Conservation (phyloP, 352 stramenopile species). For the Phytophthora sojae region DNA sequence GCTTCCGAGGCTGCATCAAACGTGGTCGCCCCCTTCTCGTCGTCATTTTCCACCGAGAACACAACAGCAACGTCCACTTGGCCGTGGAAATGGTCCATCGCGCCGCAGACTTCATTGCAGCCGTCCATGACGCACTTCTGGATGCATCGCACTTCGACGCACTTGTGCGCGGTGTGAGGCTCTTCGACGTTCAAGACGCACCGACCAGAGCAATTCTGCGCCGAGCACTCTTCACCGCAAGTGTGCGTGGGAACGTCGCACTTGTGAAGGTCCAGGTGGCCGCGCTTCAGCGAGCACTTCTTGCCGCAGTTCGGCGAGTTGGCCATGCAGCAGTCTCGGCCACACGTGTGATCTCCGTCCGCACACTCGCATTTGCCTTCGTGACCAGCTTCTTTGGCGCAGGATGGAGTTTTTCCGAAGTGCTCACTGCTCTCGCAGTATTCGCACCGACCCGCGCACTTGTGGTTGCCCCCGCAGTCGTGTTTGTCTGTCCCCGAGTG, state of each 20-base stretch:
- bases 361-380: constrained; percentile 72
- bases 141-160: constrained; percentile 63
- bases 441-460: constrained; percentile 50
- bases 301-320: constrained; percentile 62
- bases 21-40: constrained; percentile 40
- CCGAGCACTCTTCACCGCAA: constrained; percentile 62
- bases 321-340: constrained; percentile 45
- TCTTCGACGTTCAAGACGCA: constrained; percentile 67
- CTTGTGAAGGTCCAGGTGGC: constrained; percentile 53
- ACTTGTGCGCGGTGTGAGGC: constrained; percentile 68
- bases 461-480: constrained; percentile 62
- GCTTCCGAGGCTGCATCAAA: constrained; percentile 53
- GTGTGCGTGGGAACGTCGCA: constrained; percentile 67
- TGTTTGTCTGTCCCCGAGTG: constrained; percentile 44
- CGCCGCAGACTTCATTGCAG: constrained; percentile 59
- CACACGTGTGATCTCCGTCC: constrained; percentile 73
- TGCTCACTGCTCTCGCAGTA: constrained; percentile 53
- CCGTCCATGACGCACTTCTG: constrained; percentile 67
- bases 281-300: constrained; percentile 52
- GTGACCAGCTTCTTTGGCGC: constrained; percentile 65
- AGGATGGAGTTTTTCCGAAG: constrained; percentile 43
- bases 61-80: constrained; percentile 52
- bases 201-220: constrained; percentile 43
- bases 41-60: constrained; percentile 55
- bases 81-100: constrained; percentile 74